Base-by-base conservation (phyloP, 1,284 basidiomycete species). In the Ganoderma boninense region DNA sequence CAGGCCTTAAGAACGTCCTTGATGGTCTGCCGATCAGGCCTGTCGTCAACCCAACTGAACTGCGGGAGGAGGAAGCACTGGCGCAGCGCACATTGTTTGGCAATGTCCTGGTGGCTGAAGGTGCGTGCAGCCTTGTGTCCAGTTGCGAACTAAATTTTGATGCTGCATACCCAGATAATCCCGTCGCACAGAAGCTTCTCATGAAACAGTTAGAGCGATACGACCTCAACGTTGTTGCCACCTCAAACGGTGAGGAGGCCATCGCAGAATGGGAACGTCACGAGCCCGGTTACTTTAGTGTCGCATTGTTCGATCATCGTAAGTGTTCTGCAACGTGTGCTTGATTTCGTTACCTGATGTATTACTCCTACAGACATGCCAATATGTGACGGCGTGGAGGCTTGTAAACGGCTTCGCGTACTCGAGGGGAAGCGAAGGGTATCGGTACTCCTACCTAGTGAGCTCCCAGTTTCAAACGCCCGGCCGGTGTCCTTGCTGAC, bases 251-350 rank as follows among this genome's bases (percentile, higher is more conserved):
- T 10, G 86, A 90, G 72, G 90, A 92, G 77, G 91, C 91, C 6
- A 80, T 92, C 62, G 78, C 83, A 89, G 90, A 90, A 81, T 93
- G 90, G 90, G 87, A 91, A 78, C 79, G 85, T 20, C 90, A 89
- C 69, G 87, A 86, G 64, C 89, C 90, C 62, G 90, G 90, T 0
- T 89, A 87, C 77, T 93, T 91, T 78, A 89, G 86, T 71, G 85
- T 88, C 2, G 91, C 91, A 2, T 76, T 93, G 42, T 93, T 93
- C 74, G 91, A 93, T 76, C 91, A 93, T 79, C 91, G 90, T 92
- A 74, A 77, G 88, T 81, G 0, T 60, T 6, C 20, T 57, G 29
- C 5, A 0, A 68, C 44, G 8, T 42, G 49, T 38, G 44, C 61
- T 38, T n/a, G 29, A 29, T 13, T 42, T 69, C 32, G 5, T 44